Percentiles rank a stretch among this genome's conserved stretches.
Evolutionary conservation across 306 rosid species (phyloP).

Genomic region (Vigna reflexopilosa): DNA sequence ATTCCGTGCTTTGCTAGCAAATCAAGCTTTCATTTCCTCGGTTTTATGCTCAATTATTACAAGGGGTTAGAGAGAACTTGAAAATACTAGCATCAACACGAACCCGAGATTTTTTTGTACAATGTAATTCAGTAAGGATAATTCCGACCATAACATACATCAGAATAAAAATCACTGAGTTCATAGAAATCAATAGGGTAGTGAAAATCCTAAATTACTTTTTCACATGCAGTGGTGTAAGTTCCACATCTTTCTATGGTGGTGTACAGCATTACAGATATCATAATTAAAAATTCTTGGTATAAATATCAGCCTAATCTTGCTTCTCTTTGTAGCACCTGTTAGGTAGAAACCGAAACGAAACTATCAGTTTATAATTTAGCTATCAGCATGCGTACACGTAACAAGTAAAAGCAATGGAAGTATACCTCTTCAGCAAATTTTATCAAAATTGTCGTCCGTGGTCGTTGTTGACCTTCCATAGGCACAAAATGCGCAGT

Average conservation of each 20-base stretch:
- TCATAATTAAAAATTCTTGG: slow-evolving; percentile 18
- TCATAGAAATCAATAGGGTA: slow-evolving; percentile 19
- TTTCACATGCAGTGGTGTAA: slow-evolving; percentile 31
- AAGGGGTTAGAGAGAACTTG: background rate
- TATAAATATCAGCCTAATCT: slow-evolving; percentile 73
- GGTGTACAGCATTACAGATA: slow-evolving; percentile 47
- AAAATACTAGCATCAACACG: slow-evolving; percentile 12
- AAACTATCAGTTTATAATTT: slow-evolving; percentile 21
- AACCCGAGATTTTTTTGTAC: slow-evolving; percentile 29
- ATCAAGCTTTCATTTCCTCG: background rate
- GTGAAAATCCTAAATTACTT: slow-evolving; percentile 33
- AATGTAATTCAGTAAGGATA: slow-evolving; percentile 23
- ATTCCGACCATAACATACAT: slow-evolving; percentile 27
- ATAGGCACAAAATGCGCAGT: slow-evolving; percentile 99
- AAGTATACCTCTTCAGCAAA: slow-evolving; percentile 85
- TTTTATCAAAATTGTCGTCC: slow-evolving; percentile 95
- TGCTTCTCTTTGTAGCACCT: slow-evolving; percentile 96
- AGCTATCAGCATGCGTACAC: background rate
- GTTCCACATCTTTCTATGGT: slow-evolving; percentile 41
- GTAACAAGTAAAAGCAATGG: slow-evolving; percentile 20
- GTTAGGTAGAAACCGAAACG: slow-evolving; percentile 43
- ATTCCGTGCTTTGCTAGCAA: background rate
- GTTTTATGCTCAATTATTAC: background rate
- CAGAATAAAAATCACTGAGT: slow-evolving; percentile 11
- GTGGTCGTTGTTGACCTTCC: slow-evolving; percentile 96